Evolutionary conservation across 1,284 basidiomycete genomes (phyloP), one percentile per base, ranked within the genome.

Genomic region (Fomitopsis betulina): DNA sequence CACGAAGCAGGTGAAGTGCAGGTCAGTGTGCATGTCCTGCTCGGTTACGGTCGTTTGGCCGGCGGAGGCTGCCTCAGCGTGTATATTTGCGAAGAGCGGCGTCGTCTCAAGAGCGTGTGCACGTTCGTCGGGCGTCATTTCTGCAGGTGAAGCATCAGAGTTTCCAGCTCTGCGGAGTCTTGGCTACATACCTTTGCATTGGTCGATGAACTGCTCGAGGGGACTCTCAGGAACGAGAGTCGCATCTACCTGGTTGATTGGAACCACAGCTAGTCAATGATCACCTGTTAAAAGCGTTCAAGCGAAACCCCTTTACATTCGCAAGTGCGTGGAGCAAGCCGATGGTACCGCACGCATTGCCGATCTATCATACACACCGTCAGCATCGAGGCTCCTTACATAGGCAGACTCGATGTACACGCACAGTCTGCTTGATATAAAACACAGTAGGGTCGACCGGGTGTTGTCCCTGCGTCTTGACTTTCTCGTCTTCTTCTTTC

Each of bases 341-440:
- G 66, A 96, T 94, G 0, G 93, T 94, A 2, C 94, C 94, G 66
- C 94, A 96, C 0, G 94, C 93, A 68, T 95, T 95, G 1, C 79
- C 73, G 60, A 95, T 94, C 91, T 93, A 57, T 8, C 10, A 35
- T n/a, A 15, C 47, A 32, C 50, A 43, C 32, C 50, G 30, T 58
- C 52, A 54, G 54, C 39, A 58, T 33, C 42, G 54, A 40, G 8
- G 15, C 10, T n/a, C n/a, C n/a, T n/a, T 52, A 13, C 52, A 23
- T 4, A 3, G 27, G 9, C 12, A 7, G 27, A 5, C 19, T 9
- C 1, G 15, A 2, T 23, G 2, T 10, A 32, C 1, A 25, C 75
- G n/a, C 60, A 87, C 89, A 49, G 86, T 91, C 65, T 91, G 89
- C 67, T 89, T 89, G 70, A 91, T 86, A 78, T 84, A 93, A 57